Percentiles rank a stretch among this genome's conserved stretches.
Conservation (phyloP, 2,329 filamentous ascomycete species). For the Penicillium psychrosexuale region DNA sequence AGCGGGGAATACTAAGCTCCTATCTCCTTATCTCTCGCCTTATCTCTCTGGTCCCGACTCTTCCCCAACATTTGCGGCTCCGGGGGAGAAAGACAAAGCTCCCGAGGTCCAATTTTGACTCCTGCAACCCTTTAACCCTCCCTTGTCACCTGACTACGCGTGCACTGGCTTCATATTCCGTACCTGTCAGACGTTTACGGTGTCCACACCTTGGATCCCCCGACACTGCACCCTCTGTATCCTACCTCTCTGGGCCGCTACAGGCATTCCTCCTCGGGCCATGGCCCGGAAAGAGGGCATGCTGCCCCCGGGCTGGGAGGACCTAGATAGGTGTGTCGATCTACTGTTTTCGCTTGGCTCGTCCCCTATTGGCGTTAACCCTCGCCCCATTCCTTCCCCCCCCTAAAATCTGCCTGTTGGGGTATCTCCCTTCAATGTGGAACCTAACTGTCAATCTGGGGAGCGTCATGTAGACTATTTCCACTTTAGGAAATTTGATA, state of each 20-base stretch:
- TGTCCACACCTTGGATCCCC: background rate
- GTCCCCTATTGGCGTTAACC: background rate
- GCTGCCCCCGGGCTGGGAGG: conserved; percentile 42
- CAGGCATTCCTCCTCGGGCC: conserved; percentile 37
- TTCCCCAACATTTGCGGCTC: conserved; percentile 13
- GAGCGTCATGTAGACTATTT: conserved; percentile 58
- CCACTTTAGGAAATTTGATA: conserved; percentile 63
- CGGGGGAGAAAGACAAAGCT: conserved; percentile 5
- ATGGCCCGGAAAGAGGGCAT: conserved; percentile 43
- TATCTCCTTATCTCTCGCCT: conserved; percentile 9
- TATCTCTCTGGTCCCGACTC: conserved; percentile 1
- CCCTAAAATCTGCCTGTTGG: background rate
- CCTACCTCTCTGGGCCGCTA: conserved; percentile 8
- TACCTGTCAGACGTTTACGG: conserved; percentile 7
- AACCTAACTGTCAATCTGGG: conserved; percentile 7
- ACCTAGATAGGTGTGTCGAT: conserved; percentile 40
- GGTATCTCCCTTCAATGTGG: conserved; percentile 15
- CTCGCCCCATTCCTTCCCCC: background rate
- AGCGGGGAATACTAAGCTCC: background rate
- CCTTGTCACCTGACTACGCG: conserved; percentile 9
- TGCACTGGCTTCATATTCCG: background rate
- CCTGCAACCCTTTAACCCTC: conserved; percentile 3
- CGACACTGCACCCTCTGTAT: conserved; percentile 5
- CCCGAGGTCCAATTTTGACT: conserved; percentile 4
- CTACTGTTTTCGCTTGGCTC: conserved; percentile 13